phyloP scores from a whole-genome alignment of 2,329 filamentous ascomycete species.

The Lecanicillium sp. region DNA sequence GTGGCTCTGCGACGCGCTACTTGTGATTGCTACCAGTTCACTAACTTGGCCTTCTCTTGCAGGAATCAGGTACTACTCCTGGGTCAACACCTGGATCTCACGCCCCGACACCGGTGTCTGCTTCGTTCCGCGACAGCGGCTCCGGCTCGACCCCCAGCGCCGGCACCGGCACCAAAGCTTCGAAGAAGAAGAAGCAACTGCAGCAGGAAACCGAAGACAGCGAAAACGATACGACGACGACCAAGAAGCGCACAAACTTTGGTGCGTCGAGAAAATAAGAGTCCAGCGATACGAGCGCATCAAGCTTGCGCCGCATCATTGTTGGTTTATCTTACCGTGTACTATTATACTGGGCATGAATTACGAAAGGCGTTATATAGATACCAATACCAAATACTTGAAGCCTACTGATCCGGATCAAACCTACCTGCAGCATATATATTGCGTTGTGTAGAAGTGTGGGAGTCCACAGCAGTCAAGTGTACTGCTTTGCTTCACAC shows the following conservation, averaged over 20 bases:
- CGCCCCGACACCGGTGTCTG: slow-evolving; percentile 51
- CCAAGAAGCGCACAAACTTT: slow-evolving; percentile 54
- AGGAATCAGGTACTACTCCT: slow-evolving; percentile 40
- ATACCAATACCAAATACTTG: slow-evolving; percentile 9
- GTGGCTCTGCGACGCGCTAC: background rate
- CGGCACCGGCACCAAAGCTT: slow-evolving; percentile 44
- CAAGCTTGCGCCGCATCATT: background rate
- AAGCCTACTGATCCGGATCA: no score
- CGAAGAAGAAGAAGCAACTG: slow-evolving; percentile 41
- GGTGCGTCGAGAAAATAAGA: slow-evolving; percentile 45
- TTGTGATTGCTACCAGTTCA: background rate
- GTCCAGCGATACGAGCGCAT: background rate
- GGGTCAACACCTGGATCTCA: slow-evolving; percentile 42
- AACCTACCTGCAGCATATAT: no score
- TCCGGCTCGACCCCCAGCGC: slow-evolving; percentile 43
- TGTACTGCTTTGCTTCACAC: no score
- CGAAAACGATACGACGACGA: slow-evolving; percentile 49
- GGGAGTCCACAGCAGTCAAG: no score
- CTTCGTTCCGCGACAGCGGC: slow-evolving; percentile 47
- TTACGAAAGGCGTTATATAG: slow-evolving; percentile 4
- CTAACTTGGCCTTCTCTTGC: slow-evolving; percentile 12
- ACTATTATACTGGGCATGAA: background rate
- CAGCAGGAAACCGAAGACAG: slow-evolving; percentile 43
- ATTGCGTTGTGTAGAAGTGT: no score
- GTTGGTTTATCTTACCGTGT: no score